Evolutionary conservation across 345 rosid genomes (phyloP), one percentile per base, ranked within the genome.

Genomic region (Eucalyptus urophylla): DNA sequence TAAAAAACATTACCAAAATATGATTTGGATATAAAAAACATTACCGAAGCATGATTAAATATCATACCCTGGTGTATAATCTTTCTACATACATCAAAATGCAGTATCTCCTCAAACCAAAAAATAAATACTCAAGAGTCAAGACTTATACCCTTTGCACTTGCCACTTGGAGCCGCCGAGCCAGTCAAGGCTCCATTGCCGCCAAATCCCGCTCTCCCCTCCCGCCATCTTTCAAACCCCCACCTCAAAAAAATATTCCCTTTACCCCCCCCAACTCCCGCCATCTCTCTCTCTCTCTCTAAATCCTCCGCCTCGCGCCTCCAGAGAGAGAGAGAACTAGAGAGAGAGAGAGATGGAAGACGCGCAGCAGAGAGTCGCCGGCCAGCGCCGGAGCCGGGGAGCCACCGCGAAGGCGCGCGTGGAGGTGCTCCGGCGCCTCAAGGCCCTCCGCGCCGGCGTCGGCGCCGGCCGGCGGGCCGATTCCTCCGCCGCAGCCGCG

Each of bases 381-480:
- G 91, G 92, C 49, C 91, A 95, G 88, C 94, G 98, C 53, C 88
- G 96, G 27, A 91, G 92, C 92, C 91, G 96, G 37, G 96, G 97
- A 5, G 80, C 90, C 3, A 96, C 93, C 87, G 94, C 96, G 27
- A 60, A 93, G 29, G 94, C 88, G n/a, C 92, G 98, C 62, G 91
- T 93, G 6, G 94, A 80, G 80, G 97, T 97, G 51, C 93, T 98
- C 53, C 97, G 96, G 92, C 93, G 97, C 47, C 95, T 97, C 51
- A 96, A 91, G 91, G 96, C 97, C 88, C 89, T 96, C 27, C 96
- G 97, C n/a, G 88, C 94, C 37, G 96, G 97, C 25, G 98, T 24
- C 62, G 62, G 97, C 15, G 97, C 12, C 62, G 62, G 98, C 44
- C 93, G 95, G 86, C 93, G 99, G 89, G 90, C 96, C 49, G 93